Evolutionary conservation across 1,284 basidiomycete genomes (phyloP), one percentile per base, ranked within the genome.

Genomic region (Boletus smithii): DNA sequence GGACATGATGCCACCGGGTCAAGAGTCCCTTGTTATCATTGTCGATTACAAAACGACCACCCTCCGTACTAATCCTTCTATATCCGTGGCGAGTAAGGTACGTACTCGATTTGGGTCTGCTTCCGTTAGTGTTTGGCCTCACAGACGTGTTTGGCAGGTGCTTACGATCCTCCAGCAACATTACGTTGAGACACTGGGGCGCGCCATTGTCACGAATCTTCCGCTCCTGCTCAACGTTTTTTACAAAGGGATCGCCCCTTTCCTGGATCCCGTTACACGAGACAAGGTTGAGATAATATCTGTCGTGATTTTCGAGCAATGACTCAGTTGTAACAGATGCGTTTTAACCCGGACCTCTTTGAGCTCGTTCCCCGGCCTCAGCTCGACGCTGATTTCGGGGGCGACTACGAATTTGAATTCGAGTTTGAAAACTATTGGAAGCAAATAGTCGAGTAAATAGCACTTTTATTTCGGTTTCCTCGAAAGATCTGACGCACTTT

Each of bases 151-250:
- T 31, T 42, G 43, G 40, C 55, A 81, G 76, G 82, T 89, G 2
- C 74, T 94, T 18, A 74, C 79, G 51, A 93, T 97, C 55, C 74
- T 97, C 31, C 93, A 95, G 67, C 82, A 91, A 55, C 91, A 95
- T 67, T 97, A 97, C 60, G 86, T 88, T 27, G 92, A 95, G 69
- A 86, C 89, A 5, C 79, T 95, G 24, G 93, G 92, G 17, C 79
- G 89, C 16, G 92, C 90, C 11, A 74, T 95, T 32, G 84, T 95
- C 31, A 81, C 88, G 42, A 92, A 94, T 63, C 83, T 92, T 42
- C 91, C 92, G 11, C 67, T 73, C 53, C 73, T 91, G 44, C 77
- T 93, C 48, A 88, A 73, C 61, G 90, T 91, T 61, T 93, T 93
- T 74, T 95, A 92, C 71, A 86, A 85, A 53, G 88, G 86, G 31